Base-by-base conservation (phyloP, 805 yeast genomes). In the Cyberlindnera subsufficiens region DNA sequence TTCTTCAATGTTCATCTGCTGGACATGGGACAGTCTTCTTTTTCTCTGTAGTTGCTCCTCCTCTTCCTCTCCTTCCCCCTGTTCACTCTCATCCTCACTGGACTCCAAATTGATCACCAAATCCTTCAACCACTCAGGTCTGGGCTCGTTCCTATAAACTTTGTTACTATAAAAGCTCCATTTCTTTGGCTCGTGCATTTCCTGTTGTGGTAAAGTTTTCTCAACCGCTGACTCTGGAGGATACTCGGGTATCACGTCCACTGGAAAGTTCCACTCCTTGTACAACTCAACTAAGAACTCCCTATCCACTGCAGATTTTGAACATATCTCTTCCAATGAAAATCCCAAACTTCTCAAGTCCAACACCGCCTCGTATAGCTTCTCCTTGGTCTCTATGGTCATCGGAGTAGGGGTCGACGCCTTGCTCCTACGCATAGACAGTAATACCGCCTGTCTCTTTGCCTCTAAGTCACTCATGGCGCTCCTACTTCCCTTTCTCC, bases 291-390 rank as follows among this genome's bases (percentile, higher is more conserved):
- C 39, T 11, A 58, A 36, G 30, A 51, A 54, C n/a, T 40, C 44
- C 15, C 55, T 40, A 1, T 46, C 45, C 6, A 48, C 49, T 6
- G 50, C 55, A 6, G 56, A 38, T 9, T 45, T 35, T 11, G 37
- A 17, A 3, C 52, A 27, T 15, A 58, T 51, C 39, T 30, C 39
- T 5, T 54, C 54, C 42, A 58, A 53, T 1, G 56, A 32, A 27
- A 44, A 53, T 1, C 62, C 60, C 14, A 55, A 33, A 30, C 55
- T 42, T 32, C 58, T 42, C n/a, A 58, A 36, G 14, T 56, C 62
- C n/a, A 48, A 15, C 1, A 58, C 42, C 6, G 56, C 56, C 14
- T 49, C 50, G 32, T 49, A 35, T 31, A 54, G 15, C 14, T 30
- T 15, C 16, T 14, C 32, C 32, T 30, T 30, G 32, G 40, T 38